Evolutionary conservation across 176 grass and related monocot genomes (phyloP).

Genomic region (Bonia amplexicaulis): DNA sequence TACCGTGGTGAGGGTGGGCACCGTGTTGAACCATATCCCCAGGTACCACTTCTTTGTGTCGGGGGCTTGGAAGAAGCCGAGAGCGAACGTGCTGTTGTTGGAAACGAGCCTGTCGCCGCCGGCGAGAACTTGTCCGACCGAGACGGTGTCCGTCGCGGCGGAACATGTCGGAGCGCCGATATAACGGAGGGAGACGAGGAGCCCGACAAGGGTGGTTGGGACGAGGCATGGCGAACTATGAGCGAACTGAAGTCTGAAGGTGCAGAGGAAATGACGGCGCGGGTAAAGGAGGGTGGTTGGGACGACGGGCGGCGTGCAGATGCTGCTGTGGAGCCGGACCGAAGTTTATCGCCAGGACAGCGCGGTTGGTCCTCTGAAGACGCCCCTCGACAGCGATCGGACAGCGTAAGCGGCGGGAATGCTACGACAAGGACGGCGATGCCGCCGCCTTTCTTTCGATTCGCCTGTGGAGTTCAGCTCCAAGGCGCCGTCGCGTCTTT

Average conservation of each 20-base stretch:
- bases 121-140: not conserved
- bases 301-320: no score
- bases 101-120: conserved; percentile 31
- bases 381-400: no score
- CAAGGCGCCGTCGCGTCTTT: no score
- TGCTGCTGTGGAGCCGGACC: no score
- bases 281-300: not conserved
- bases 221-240: not conserved
- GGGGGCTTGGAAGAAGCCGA: conserved; percentile 41
- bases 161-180: not conserved
- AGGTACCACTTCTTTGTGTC: conserved; percentile 30
- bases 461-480: no score
- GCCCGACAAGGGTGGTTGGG: not conserved
- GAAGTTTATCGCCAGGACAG: no score
- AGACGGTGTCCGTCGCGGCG: conserved; percentile 23
- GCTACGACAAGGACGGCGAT: no score
- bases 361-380: no score
- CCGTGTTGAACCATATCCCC: conserved; percentile 43
- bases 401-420: no score
- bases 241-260: not conserved
- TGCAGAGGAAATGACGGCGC: not conserved
- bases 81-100: conserved; percentile 34
- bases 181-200: not conserved
- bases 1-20: conserved; percentile 19
- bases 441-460: no score